Evolutionary conservation across 1,284 basidiomycete genomes (phyloP).

Genomic region (Polyporus tsugae): DNA sequence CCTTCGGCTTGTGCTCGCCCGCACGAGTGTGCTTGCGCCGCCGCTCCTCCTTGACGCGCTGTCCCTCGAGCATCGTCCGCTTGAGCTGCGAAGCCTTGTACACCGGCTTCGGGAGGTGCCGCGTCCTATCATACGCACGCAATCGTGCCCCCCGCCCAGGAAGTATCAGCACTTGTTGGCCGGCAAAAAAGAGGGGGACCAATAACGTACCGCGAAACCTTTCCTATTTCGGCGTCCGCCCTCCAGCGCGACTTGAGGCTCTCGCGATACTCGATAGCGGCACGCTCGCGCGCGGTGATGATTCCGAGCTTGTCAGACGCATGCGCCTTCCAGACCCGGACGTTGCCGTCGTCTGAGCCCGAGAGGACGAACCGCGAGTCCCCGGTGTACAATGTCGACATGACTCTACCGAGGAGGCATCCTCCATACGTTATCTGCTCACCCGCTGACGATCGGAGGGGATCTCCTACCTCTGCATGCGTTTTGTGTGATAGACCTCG

Average conservation of each 20-base stretch:
- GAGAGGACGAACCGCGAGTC: constrained; percentile 94
- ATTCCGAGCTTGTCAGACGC: constrained; percentile 95
- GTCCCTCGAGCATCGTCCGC: constrained; percentile 91
- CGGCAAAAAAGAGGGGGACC: background rate
- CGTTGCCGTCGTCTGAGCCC: constrained; percentile 97
- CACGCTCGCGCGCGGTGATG: constrained; percentile 90
- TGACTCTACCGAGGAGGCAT: constrained; percentile 55
- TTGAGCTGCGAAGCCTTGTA: constrained; percentile 91
- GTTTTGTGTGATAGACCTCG: constrained; percentile 98
- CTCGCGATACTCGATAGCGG: constrained; percentile 92
- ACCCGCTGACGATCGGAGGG: background rate
- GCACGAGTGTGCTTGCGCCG: constrained; percentile 87
- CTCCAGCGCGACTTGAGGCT: constrained; percentile 92
- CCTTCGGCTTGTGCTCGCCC: constrained; percentile 89
- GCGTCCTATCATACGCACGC: constrained; percentile 58
- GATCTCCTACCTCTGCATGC: constrained; percentile 88
- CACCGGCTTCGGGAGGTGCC: constrained; percentile 91
- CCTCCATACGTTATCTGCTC: background rate
- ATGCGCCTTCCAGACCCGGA: constrained; percentile 96
- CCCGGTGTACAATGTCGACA: constrained; percentile 82
- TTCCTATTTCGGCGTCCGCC: constrained; percentile 82
- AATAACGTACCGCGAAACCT: constrained; percentile 75
- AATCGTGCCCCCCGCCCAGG: background rate
- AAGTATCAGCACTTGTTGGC: background rate
- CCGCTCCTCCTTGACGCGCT: constrained; percentile 93